A percentile compares a stretch with the other conserved stretches of the same genome.
Conservation (phyloP, 371 early-diverging fungal species). For the Dinochytrium kinnereticum region DNA sequence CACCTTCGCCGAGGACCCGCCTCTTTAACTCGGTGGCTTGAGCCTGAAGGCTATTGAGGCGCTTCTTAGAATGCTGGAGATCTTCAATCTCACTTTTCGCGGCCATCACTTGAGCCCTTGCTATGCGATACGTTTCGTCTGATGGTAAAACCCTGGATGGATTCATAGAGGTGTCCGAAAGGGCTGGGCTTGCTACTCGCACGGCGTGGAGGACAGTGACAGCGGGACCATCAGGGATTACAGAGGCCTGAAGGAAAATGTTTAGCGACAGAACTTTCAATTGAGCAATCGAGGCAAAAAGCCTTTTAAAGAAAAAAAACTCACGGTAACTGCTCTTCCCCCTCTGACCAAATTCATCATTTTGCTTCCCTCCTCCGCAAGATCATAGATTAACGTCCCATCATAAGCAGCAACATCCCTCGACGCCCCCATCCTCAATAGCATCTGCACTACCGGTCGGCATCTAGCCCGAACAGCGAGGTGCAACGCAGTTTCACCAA, state of each 20-base stretch:
- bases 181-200: not conserved
- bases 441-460: conserved; percentile 66
- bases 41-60: conserved; percentile 11
- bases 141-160: not conserved
- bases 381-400: conserved; percentile 50
- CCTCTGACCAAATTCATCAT: conserved; percentile 21
- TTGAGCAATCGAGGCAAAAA: not conserved
- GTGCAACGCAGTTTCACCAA: conserved; percentile 88
- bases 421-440: conserved; percentile 80
- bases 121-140: not conserved
- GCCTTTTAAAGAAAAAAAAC: not conserved
- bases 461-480: conserved; percentile 77
- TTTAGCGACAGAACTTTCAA: not conserved
- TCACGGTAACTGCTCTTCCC: not conserved
- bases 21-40: not conserved
- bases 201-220: not conserved
- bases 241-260: not conserved
- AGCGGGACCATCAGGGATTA: not conserved
- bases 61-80: not conserved
- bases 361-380: conserved; percentile 31
- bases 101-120: conserved; percentile 1
- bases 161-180: not conserved
- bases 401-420: conserved; percentile 72
- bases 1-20: conserved; percentile 1
- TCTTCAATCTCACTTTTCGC: conserved; percentile 7